These are phyloP conservation scores for Juglanconis juglandina DNA, from an alignment of 2,329 filamentous ascomycete genomes.

Conservation along the genomic window DNA sequence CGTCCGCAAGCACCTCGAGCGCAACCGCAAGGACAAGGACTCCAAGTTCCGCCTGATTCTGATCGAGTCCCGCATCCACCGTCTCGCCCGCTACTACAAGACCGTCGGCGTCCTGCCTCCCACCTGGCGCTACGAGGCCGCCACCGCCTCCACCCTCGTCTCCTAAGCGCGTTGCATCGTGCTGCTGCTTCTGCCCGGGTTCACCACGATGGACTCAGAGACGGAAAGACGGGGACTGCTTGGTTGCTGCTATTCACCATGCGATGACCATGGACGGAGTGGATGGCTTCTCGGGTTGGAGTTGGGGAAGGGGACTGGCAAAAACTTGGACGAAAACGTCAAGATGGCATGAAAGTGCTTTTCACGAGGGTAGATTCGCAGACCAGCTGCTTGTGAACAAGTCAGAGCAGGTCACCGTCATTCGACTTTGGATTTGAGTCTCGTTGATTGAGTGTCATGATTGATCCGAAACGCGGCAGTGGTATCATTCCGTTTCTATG, in stretches of 20 bases:
- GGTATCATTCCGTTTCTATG: not conserved
- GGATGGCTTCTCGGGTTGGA: slow-evolving; percentile 39
- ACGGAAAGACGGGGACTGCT: slow-evolving; percentile 17
- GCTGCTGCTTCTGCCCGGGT: not conserved
- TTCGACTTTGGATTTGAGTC: not conserved
- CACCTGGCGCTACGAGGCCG: slow-evolving; percentile 98
- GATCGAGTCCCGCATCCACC: slow-evolving; percentile 99
- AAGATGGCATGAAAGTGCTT: slow-evolving; percentile 1
- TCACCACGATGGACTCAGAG: not conserved
- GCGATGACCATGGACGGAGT: not conserved
- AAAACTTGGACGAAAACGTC: not conserved
- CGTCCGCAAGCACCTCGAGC: slow-evolving; percentile 99
- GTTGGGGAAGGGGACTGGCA: slow-evolving; percentile 33
- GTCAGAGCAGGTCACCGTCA: not conserved
- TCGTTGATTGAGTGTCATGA: not conserved
- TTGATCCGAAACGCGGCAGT: not conserved
- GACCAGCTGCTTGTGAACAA: not conserved
- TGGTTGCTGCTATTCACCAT: slow-evolving; percentile 5
- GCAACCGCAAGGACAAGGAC: slow-evolving; percentile 99
- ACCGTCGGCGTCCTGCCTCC: slow-evolving; percentile 80
- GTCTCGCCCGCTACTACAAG: slow-evolving; percentile 99
- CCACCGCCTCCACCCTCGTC: slow-evolving; percentile 91
- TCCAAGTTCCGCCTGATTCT: slow-evolving; percentile 99
- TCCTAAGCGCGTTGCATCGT: slow-evolving; percentile 57
- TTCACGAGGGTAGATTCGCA: not conserved